Evolutionary conservation across 2,329 filamentous ascomycete species (phyloP).

Genomic region (Pyrenophora graminea): DNA sequence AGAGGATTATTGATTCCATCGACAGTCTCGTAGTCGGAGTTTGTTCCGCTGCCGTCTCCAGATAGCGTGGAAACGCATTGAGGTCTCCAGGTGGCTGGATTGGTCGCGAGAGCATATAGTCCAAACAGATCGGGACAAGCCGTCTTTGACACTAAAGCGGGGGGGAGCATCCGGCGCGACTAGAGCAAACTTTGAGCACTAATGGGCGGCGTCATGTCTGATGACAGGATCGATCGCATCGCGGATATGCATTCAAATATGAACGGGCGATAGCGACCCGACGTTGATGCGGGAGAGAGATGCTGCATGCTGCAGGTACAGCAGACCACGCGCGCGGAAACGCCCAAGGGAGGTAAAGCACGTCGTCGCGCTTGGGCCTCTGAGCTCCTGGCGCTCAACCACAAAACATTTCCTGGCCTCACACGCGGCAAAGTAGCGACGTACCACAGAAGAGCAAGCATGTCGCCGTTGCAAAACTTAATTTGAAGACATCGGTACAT

Average conservation of each 20-base stretch:
- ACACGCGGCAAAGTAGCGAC: slow-evolving; percentile 1
- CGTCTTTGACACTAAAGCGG: too few relatives aligned
- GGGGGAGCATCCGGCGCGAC: neutral
- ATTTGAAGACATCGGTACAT: too few relatives aligned
- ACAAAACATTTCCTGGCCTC: slow-evolving; percentile 5
- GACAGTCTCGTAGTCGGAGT: too few relatives aligned
- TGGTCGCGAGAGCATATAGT: neutral
- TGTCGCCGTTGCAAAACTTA: too few relatives aligned
- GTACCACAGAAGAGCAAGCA: neutral
- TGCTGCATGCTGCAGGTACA: slow-evolving; percentile 6
- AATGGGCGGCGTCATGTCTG: neutral
- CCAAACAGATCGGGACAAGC: neutral
- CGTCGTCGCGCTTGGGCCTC: too few relatives aligned
- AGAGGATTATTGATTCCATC: too few relatives aligned
- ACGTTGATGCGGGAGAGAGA: slow-evolving; percentile 3
- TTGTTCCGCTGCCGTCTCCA: neutral
- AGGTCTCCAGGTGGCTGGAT: neutral
- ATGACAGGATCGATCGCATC: slow-evolving; percentile 1
- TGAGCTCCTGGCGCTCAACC: neutral
- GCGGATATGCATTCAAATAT: neutral
- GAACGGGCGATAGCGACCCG: slow-evolving; percentile 6
- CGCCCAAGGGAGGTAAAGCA: slow-evolving; percentile 8
- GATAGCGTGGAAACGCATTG: neutral
- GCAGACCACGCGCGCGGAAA: slow-evolving; percentile 11
- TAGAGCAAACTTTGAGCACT: neutral